phyloP scores from a whole-genome alignment of 2,329 filamentous ascomycete species.

The Stemphylium lycopersici region DNA sequence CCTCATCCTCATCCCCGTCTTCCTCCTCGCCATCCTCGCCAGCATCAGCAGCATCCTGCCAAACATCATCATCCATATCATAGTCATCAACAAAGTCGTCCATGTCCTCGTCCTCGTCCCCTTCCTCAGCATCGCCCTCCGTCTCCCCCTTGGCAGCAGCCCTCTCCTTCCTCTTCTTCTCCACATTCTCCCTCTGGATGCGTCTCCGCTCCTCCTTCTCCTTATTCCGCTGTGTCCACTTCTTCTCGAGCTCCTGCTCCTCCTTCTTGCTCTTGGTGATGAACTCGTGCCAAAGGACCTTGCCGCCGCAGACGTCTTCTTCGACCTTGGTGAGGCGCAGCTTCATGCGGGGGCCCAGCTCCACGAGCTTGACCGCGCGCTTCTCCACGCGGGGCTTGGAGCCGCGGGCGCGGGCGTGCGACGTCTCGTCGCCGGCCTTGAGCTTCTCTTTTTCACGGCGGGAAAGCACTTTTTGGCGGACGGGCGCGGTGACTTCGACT shows the following conservation, averaged over 20 bases:
- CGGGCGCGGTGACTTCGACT: constrained; percentile 75
- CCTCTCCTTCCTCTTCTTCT: constrained; percentile 75
- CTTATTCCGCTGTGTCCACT: constrained; percentile 77
- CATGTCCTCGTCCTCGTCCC: constrained; percentile 57
- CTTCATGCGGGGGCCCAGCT: constrained; percentile 88
- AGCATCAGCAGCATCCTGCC: constrained; percentile 59
- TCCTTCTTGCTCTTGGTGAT: constrained; percentile 84
- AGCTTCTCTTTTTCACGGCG: constrained; percentile 56
- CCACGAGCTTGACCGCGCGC: constrained; percentile 87
- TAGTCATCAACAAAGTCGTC: constrained; percentile 55
- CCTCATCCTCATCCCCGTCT: constrained; percentile 51
- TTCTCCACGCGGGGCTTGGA: constrained; percentile 69
- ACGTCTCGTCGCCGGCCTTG: constrained; percentile 49
- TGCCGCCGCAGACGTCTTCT: constrained; percentile 87
- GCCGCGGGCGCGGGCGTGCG: constrained; percentile 43
- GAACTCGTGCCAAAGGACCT: constrained; percentile 97
- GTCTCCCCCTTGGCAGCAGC: constrained; percentile 41
- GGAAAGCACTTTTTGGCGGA: constrained; percentile 67
- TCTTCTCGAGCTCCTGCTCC: constrained; percentile 76
- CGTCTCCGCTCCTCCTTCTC: constrained; percentile 84
- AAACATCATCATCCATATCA: constrained; percentile 57
- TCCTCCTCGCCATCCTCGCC: constrained; percentile 54
- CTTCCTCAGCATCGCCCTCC: constrained; percentile 55
- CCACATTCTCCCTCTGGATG: constrained; percentile 87
- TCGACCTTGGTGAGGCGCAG: constrained; percentile 94